phyloP scores from a whole-genome alignment of 305 asterid genomes.

The Rubia tinctorum region DNA sequence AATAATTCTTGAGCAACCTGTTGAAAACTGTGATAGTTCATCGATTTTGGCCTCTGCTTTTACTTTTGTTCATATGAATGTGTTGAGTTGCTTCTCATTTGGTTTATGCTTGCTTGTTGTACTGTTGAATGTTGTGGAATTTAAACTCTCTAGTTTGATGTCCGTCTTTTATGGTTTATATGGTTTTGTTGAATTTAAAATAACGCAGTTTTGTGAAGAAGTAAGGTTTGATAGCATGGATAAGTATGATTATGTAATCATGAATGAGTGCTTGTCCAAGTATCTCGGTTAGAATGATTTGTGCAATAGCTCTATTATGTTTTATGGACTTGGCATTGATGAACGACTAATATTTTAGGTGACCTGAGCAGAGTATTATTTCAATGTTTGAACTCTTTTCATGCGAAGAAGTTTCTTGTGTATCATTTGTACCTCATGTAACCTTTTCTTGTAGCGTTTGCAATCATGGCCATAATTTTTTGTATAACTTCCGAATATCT shows the following conservation, averaged over 20 bases:
- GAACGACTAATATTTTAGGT: background rate
- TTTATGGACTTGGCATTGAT: constrained; percentile 3
- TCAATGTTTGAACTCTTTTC: background rate
- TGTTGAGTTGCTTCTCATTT: background rate
- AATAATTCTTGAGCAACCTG: background rate
- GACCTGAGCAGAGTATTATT: background rate
- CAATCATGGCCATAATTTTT: too few relatives aligned
- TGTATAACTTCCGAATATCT: too few relatives aligned
- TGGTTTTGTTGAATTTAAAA: background rate
- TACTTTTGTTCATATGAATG: background rate
- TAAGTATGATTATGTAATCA: background rate
- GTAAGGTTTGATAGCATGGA: background rate
- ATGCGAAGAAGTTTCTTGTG: too few relatives aligned
- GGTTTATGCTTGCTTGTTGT: too few relatives aligned
- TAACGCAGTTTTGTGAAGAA: too few relatives aligned
- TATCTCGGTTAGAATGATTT: constrained; percentile 12
- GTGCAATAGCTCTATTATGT: constrained; percentile 35
- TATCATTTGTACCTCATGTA: background rate
- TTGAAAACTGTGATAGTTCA: background rate
- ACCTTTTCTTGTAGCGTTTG: too few relatives aligned
- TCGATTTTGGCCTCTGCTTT: background rate
- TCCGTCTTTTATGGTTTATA: too few relatives aligned
- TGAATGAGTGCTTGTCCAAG: background rate
- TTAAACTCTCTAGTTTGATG: too few relatives aligned
- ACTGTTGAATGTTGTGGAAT: too few relatives aligned